Evolutionary conservation across 2,329 filamentous ascomycete genomes (phyloP).

Genomic region (Monosporascus cannonballus): DNA sequence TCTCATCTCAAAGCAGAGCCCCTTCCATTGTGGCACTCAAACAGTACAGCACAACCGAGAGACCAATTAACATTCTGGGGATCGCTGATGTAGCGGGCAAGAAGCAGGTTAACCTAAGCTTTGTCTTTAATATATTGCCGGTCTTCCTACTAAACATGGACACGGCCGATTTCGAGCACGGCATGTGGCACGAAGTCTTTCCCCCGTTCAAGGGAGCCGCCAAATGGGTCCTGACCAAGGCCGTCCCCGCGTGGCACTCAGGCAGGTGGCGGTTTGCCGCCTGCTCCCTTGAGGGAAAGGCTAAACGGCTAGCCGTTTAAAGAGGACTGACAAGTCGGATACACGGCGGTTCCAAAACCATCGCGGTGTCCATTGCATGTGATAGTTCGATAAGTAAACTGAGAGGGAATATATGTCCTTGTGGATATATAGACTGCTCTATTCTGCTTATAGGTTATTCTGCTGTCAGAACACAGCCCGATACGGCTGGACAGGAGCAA

Average conservation of each 20-base stretch:
- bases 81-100: conserved; percentile 14
- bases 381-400: too few relatives aligned
- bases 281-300: conserved; percentile 8
- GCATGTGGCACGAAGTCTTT: conserved; percentile 19
- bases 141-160: conserved; percentile 21
- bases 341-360: too few relatives aligned
- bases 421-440: too few relatives aligned
- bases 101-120: conserved; percentile 11
- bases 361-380: too few relatives aligned
- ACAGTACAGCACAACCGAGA: conserved; percentile 13
- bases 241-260: conserved; percentile 13
- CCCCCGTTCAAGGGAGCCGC: conserved; percentile 8
- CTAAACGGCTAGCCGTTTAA: conserved; percentile 9
- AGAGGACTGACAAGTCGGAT: too few relatives aligned
- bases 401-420: too few relatives aligned
- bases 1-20: conserved; percentile 14
- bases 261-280: conserved; percentile 15
- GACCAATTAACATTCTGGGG: conserved; percentile 13
- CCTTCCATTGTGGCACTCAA: conserved; percentile 11
- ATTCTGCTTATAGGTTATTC: too few relatives aligned
- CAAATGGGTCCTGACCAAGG: conserved; percentile 7
- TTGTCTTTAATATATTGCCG: conserved; percentile 15
- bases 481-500: too few relatives aligned
- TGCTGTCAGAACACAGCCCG: too few relatives aligned
- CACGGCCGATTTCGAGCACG: conserved; percentile 13